Percentiles rank a stretch among this genome's conserved stretches.
Evolutionary conservation across 1,284 basidiomycete species (phyloP).

Genomic region (Trichosporon inkin): DNA sequence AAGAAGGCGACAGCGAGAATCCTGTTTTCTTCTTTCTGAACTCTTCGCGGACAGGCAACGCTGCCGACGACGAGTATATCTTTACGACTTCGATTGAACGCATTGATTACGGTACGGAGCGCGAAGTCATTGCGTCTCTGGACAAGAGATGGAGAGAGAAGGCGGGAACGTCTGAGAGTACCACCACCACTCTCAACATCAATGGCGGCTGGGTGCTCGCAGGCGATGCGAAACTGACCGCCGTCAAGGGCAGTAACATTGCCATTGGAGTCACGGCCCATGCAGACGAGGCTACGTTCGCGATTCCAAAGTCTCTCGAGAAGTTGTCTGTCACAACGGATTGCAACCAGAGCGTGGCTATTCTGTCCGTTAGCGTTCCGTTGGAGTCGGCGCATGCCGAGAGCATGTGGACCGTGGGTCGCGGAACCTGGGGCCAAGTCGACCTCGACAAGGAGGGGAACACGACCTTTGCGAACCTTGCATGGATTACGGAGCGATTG

Average conservation of each 20-base stretch:
- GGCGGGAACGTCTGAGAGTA: constrained; percentile 53
- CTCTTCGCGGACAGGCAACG: constrained; percentile 71
- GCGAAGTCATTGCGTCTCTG: constrained; percentile 69
- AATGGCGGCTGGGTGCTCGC: constrained; percentile 61
- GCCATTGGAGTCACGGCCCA: constrained; percentile 40
- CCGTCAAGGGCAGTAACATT: constrained; percentile 37
- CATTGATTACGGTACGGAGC: constrained; percentile 71
- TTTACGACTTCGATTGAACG: constrained; percentile 73
- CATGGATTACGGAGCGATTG: constrained; percentile 81
- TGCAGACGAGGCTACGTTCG: constrained; percentile 60
- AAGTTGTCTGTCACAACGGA: constrained; percentile 57
- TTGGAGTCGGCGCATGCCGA: constrained; percentile 62
- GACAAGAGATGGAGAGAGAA: constrained; percentile 72
- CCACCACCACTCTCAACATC: constrained; percentile 55
- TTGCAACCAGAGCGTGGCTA: constrained; percentile 67
- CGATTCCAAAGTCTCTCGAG: constrained; percentile 60
- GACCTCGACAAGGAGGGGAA: constrained; percentile 76
- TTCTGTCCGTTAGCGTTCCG: constrained; percentile 71
- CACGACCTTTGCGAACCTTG: constrained; percentile 68
- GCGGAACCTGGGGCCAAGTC: constrained; percentile 64
- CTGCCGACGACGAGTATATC: constrained; percentile 69
- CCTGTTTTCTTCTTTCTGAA: constrained; percentile 78
- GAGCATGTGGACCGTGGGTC: constrained; percentile 67
- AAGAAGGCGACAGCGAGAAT: constrained; percentile 54
- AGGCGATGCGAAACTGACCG: constrained; percentile 32